Base-by-base conservation (phyloP, 2,329 filamentous ascomycete species). In the Bipolaris oryzae region DNA sequence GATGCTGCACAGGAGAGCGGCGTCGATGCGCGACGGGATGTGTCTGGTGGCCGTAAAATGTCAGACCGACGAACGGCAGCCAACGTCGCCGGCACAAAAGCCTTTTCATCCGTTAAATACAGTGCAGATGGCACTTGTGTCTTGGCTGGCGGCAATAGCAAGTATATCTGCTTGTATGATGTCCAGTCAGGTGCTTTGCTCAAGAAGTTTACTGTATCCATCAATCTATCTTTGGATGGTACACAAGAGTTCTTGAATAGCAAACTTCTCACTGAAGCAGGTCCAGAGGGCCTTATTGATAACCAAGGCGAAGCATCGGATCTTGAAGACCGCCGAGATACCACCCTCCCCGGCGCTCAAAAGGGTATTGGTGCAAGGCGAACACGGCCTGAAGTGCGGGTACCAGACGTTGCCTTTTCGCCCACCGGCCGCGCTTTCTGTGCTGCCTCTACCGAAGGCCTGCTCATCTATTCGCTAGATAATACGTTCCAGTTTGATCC, bases 101-200 rank as follows among this genome's bases (percentile, higher is more conserved):
- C 87, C 63, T 99, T 96, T 79, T 89, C 85, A 69, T 90, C 89
- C 6, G 90, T 99, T 63, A 87, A 86, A 51, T 99, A 98, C 79
- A 96, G 92, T 74, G 89, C 91, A 1, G 95, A 99, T 72, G 95
- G 95, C 11, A 90, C 87, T 60, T 97, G 95, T 68, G 82, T 99
- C 10, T 81, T 99, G 38, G 95, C 94, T 0, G 93, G 87, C 45
- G 95, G 95, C 31, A 96, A 95, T 81, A 97, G 92, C 87, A 99
- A 99, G 79, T 97, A 96, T 76, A 97, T 99, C 50, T 98, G 95
- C 74, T 78, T 99, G 55, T 99, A 99, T 78, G 94, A 96, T n/a
- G 91, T 96, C 31, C 87, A 88, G 55, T 96, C 94, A 0, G 92
- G 95, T 75, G 92, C 95, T 0, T 80, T 99, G 10, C 81, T 98